Evolutionary conservation across 1,284 basidiomycete genomes (phyloP).

Genomic region (Melampsora allii-populina): DNA sequence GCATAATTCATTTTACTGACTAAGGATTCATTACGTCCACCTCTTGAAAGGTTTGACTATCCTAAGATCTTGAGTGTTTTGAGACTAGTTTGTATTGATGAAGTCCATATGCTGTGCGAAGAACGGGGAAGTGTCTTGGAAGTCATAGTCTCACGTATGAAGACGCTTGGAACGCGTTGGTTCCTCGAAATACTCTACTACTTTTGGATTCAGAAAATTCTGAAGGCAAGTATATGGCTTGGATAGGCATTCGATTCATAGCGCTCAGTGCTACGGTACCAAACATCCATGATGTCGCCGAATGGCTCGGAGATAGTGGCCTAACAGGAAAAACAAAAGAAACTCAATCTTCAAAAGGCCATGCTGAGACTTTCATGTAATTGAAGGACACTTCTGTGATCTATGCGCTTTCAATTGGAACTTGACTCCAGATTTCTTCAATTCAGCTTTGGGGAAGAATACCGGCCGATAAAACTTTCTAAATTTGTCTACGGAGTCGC

Average conservation of each 20-base stretch:
- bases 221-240: slow-evolving; percentile 16
- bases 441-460: slow-evolving; percentile 81
- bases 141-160: slow-evolving; percentile 91
- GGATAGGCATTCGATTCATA: slow-evolving; percentile 69
- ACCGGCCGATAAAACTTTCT: slow-evolving; percentile 73
- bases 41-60: slow-evolving; percentile 46
- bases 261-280: slow-evolving; percentile 91
- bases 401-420: slow-evolving; percentile 43
- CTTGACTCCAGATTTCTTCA: slow-evolving; percentile 13
- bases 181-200: background rate
- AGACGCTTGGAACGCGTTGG: slow-evolving; percentile 60
- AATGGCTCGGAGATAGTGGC: slow-evolving; percentile 68
- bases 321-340: slow-evolving; percentile 29
- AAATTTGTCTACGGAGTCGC: slow-evolving; percentile 53
- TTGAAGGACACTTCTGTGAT: slow-evolving; percentile 70
- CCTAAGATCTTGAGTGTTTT: slow-evolving; percentile 47
- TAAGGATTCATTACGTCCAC: background rate
- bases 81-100: slow-evolving; percentile 68
- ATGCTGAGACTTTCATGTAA: slow-evolving; percentile 54
- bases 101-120: slow-evolving; percentile 91
- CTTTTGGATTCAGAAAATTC: background rate
- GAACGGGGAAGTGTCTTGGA: slow-evolving; percentile 83
- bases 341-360: slow-evolving; percentile 49
- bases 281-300: slow-evolving; percentile 83
- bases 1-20: background rate